Percentiles rank a stretch among this genome's conserved stretches.
phyloP scores from a whole-genome alignment of 805 yeast species.

The Candida ficus region DNA sequence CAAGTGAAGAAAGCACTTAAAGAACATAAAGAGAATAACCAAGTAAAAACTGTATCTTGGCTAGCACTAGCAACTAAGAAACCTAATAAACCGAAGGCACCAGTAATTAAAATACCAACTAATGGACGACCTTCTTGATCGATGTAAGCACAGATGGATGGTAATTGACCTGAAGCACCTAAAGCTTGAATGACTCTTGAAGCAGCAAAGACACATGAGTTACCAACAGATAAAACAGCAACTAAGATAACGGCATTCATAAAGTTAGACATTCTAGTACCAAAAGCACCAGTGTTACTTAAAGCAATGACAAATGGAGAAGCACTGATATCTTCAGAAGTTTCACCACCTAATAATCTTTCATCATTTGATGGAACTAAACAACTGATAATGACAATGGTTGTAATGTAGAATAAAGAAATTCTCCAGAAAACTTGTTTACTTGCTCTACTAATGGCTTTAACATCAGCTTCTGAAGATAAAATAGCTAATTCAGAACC shows the following conservation, averaged over 20 bases:
- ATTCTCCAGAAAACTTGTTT: slow-evolving; percentile 85
- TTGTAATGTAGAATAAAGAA: slow-evolving; percentile 59
- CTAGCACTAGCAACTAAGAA: slow-evolving; percentile 50
- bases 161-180: slow-evolving; percentile 60
- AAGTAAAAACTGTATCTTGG: slow-evolving; percentile 52
- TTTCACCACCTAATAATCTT: slow-evolving; percentile 41
- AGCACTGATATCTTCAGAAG: slow-evolving; percentile 57
- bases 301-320: slow-evolving; percentile 80
- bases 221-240: slow-evolving; percentile 69
- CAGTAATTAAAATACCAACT: slow-evolving; percentile 46
- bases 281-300: slow-evolving; percentile 52
- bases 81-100: slow-evolving; percentile 51
- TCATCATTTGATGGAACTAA: slow-evolving; percentile 62
- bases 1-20: slow-evolving; percentile 59
- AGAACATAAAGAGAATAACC: slow-evolving; percentile 62
- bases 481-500: slow-evolving; percentile 73
- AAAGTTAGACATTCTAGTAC: slow-evolving; percentile 55
- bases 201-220: slow-evolving; percentile 62
- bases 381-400: slow-evolving; percentile 54
- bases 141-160: slow-evolving; percentile 52
- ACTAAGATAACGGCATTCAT: slow-evolving; percentile 65
- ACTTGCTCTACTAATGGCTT: slow-evolving; percentile 53
- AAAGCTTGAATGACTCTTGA: slow-evolving; percentile 63
- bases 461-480: slow-evolving; percentile 71
- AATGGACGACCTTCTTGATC: slow-evolving; percentile 69